Evolutionary conservation across 441 rosid species (phyloP).

Genomic region (Theobroma grandiflorum): DNA sequence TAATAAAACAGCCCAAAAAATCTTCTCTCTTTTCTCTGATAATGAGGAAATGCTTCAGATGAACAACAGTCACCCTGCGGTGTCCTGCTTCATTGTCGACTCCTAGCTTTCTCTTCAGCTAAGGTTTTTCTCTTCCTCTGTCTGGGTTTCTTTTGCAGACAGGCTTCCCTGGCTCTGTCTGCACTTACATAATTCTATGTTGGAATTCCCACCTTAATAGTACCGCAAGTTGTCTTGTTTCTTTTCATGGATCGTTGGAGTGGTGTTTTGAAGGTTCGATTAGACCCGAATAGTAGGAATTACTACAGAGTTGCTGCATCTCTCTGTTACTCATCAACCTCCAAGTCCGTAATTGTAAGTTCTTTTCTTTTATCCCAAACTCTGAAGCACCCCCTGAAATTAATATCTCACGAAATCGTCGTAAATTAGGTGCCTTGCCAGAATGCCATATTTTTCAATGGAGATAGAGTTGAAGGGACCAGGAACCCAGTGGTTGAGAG

Average conservation of each 20-base stretch:
- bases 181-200: not conserved
- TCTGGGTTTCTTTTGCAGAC: no score
- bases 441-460: slow-evolving; percentile 74
- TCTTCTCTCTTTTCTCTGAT: not conserved
- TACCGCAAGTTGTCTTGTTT: not conserved
- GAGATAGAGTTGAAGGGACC: slow-evolving; percentile 74
- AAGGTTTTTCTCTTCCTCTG: not conserved
- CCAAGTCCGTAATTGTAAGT: slow-evolving; percentile 52
- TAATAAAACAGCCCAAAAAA: not conserved
- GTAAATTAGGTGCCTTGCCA: slow-evolving; percentile 66
- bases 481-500: slow-evolving; percentile 74
- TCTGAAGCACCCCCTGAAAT: not conserved
- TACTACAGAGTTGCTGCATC: slow-evolving; percentile 72
- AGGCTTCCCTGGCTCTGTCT: no score
- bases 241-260: slow-evolving; percentile 68
- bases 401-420: not conserved
- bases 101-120: not conserved
- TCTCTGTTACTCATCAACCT: slow-evolving; percentile 60
- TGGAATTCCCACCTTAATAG: slow-evolving; percentile 5
- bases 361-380: not conserved
- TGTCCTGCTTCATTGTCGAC: not conserved
- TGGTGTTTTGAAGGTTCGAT: slow-evolving; percentile 64
- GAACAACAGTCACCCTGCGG: not conserved
- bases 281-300: slow-evolving; percentile 35
- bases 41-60: not conserved